phyloP scores from a whole-genome alignment of 805 yeast species.

The Clavispora carvajalis region DNA sequence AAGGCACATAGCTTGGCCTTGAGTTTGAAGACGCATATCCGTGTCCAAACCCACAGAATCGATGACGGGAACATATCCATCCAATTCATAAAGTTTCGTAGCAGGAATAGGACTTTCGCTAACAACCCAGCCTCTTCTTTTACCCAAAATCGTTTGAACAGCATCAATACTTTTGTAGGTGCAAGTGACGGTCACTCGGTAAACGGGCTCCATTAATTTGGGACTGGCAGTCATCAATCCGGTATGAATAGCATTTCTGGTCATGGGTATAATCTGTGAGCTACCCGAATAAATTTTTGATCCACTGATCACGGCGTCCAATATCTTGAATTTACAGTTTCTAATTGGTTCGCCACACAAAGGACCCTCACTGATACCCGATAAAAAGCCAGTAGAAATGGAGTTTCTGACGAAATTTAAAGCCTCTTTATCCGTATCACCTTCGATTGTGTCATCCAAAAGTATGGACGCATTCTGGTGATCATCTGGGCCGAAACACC shows the following conservation, averaged over 20 bases:
- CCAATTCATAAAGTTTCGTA: constrained; percentile 57
- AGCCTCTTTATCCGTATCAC: constrained; percentile 56
- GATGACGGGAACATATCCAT: constrained; percentile 75
- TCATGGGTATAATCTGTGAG: constrained; percentile 74
- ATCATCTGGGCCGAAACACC: constrained; percentile 67
- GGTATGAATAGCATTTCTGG: constrained; percentile 77
- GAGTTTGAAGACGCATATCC: constrained; percentile 71
- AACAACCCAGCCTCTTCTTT: constrained; percentile 62
- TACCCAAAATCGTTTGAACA: constrained; percentile 45
- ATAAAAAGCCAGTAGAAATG: constrained; percentile 72
- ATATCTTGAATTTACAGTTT: constrained; percentile 62
- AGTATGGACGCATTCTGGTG: constrained; percentile 45
- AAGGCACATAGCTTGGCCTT: constrained; percentile 72
- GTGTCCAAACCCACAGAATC: constrained; percentile 89
- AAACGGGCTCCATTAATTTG: constrained; percentile 75
- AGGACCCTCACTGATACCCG: constrained; percentile 87
- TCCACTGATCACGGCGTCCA: constrained; percentile 51
- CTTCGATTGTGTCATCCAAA: constrained; percentile 67
- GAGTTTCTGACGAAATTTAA: constrained; percentile 45
- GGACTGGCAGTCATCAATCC: constrained; percentile 78
- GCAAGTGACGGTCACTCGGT: constrained; percentile 54
- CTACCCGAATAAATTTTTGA: constrained; percentile 49
- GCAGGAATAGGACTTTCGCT: constrained; percentile 58
- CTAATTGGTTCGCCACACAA: constrained; percentile 80
- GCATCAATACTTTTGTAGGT: constrained; percentile 43